A percentile compares a stretch with the other conserved stretches of the same genome.
phyloP scores from a whole-genome alignment of 495 filamentous ascomycete genomes.

The Xanthoparmelia taractica region DNA sequence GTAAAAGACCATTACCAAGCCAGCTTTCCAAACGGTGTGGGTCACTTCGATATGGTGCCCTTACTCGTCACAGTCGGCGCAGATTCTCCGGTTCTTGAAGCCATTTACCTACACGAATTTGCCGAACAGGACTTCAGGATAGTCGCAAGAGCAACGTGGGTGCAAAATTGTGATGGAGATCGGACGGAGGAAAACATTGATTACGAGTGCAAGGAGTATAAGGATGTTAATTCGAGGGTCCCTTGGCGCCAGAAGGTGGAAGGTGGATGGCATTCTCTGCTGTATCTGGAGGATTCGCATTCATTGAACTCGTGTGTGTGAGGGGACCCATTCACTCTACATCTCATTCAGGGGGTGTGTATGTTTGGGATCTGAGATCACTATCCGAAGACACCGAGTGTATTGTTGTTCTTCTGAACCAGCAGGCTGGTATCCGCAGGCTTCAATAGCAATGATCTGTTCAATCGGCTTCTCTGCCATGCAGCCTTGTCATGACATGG shows the following conservation, averaged over 20 bases:
- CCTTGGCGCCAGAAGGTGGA: conserved; percentile 3
- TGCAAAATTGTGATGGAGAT: not conserved
- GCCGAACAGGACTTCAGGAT: not conserved
- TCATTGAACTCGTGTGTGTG: not conserved
- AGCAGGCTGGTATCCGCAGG: too few species aligned
- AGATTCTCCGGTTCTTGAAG: not conserved
- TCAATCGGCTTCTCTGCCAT: too few species aligned
- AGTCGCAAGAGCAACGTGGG: not conserved
- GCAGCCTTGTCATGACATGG: too few species aligned
- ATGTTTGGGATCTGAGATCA: too few species aligned
- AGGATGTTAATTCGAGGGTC: not conserved
- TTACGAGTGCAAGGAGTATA: not conserved
- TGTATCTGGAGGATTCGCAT: not conserved
- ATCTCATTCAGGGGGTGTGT: not conserved
- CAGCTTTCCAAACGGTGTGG: not conserved
- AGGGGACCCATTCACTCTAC: not conserved
- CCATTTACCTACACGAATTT: not conserved
- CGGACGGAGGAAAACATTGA: not conserved
- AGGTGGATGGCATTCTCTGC: not conserved
- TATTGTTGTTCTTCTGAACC: too few species aligned
- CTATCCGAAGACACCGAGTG: too few species aligned
- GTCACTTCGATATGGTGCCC: conserved; percentile 1
- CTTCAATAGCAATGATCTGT: too few species aligned
- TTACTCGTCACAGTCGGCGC: not conserved
- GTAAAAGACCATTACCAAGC: not conserved